phyloP scores from a whole-genome alignment of 331 rosid genomes.

The Quercus phellos region DNA sequence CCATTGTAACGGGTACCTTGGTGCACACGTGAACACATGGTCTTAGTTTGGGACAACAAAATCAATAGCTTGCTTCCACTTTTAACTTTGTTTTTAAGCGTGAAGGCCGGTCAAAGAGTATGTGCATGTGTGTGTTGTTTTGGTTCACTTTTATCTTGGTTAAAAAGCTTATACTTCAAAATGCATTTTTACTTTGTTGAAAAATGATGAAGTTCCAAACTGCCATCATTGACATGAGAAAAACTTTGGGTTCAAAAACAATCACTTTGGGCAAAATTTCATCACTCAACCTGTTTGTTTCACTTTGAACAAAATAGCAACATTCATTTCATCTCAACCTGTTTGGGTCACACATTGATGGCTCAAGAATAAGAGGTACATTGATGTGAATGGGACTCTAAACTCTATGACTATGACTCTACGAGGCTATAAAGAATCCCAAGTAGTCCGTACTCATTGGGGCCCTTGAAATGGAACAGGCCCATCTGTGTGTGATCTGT shows the following conservation, averaged over 20 bases:
- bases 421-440: neutral
- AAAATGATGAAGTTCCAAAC: neutral
- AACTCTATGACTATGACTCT: neutral
- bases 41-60: neutral
- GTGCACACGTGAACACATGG: neutral
- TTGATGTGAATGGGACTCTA: neutral
- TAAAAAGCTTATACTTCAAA: neutral
- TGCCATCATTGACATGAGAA: neutral
- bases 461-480: neutral
- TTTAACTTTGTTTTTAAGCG: neutral
- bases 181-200: neutral
- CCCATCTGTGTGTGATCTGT: neutral
- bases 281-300: neutral
- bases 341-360: neutral
- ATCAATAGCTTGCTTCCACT: neutral
- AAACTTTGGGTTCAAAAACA: neutral
- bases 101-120: neutral
- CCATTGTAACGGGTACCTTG: neutral
- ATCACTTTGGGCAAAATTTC: neutral
- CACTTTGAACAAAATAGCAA: neutral
- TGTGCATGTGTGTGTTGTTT: neutral
- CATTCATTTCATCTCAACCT: neutral
- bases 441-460: neutral
- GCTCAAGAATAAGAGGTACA: neutral
- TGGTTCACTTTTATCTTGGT: neutral